Percentiles rank a stretch among this genome's conserved stretches.
Evolutionary conservation across 2,329 filamentous ascomycete genomes (phyloP).

Genomic region (Claviceps capensis): DNA sequence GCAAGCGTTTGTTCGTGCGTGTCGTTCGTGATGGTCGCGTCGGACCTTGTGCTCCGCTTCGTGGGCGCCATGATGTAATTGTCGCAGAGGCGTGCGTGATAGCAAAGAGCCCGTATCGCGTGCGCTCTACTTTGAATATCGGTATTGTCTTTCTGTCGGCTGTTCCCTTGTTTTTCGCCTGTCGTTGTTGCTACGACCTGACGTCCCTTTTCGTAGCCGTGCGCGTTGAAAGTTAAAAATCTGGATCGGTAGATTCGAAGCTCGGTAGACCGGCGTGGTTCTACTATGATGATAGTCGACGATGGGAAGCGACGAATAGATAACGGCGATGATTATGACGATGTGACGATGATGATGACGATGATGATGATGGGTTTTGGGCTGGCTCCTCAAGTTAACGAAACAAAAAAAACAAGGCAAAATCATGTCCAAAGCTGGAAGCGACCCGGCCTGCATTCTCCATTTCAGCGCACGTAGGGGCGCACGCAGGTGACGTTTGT

Average conservation of each 20-base stretch:
- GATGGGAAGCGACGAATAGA: too few species aligned
- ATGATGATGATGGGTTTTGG: not conserved
- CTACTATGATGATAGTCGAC: not conserved
- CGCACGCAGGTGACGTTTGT: too few species aligned
- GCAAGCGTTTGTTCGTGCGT: not conserved
- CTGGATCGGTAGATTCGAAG: not conserved
- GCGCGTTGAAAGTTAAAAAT: not conserved
- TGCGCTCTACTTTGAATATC: not conserved
- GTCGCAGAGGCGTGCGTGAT: not conserved
- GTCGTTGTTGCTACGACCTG: not conserved
- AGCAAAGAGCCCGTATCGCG: not conserved
- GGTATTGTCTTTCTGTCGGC: too few species aligned
- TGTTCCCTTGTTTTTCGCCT: not conserved
- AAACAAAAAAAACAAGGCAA: not conserved
- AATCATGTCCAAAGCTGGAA: too few species aligned
- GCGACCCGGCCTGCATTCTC: too few species aligned
- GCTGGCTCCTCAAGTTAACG: not conserved
- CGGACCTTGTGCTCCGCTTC: conserved; percentile 11
- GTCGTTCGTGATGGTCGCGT: conserved; percentile 6
- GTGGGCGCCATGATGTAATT: conserved; percentile 9
- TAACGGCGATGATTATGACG: not conserved
- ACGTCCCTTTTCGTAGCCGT: not conserved
- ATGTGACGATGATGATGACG: not conserved
- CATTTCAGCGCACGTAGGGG: too few species aligned
- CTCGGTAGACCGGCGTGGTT: not conserved